Percentiles rank a stretch among this genome's conserved stretches.
phyloP scores from a whole-genome alignment of 768 basidiomycete species.

The Lyophyllum semitale region DNA sequence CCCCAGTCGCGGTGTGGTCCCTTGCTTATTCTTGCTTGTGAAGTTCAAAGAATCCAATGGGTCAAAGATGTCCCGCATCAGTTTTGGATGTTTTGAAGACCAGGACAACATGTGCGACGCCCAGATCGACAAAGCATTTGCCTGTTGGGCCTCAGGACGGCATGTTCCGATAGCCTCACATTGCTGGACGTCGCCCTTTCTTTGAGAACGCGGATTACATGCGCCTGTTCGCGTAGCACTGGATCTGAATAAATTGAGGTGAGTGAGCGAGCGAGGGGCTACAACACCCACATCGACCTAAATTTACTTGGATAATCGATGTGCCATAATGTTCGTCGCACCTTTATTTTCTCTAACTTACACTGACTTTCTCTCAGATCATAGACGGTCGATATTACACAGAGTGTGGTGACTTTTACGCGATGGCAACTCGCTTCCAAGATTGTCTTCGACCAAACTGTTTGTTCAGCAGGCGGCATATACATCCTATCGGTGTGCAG shows the following conservation, averaged over 20 bases:
- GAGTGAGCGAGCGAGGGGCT: background rate
- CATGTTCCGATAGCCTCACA: slow-evolving; percentile 44
- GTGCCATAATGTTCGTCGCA: slow-evolving; percentile 71
- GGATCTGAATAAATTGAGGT: slow-evolving; percentile 15
- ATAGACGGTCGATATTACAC: slow-evolving; percentile 78
- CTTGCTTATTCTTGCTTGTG: background rate
- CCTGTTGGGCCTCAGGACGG: slow-evolving; percentile 13
- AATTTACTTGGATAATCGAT: slow-evolving; percentile 33
- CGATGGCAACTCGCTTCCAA: slow-evolving; percentile 68
- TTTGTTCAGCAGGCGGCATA: slow-evolving; percentile 69
- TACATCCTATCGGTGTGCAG: slow-evolving; percentile 51
- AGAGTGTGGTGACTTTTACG: slow-evolving; percentile 68
- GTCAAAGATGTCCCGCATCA: background rate
- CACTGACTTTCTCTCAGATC: slow-evolving; percentile 42
- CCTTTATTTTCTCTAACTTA: background rate
- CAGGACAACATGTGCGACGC: background rate
- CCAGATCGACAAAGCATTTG: background rate
- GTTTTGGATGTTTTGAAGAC: background rate
- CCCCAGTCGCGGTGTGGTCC: background rate
- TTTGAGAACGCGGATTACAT: slow-evolving; percentile 44
- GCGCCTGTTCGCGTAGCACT: slow-evolving; percentile 27
- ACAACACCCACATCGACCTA: background rate
- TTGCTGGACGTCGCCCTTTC: slow-evolving; percentile 28
- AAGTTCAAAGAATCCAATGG: background rate
- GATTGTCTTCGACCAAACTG: slow-evolving; percentile 69